These are phyloP conservation scores for Angophora floribunda DNA, from an alignment of 345 rosid genomes.

Conservation along the genomic window DNA sequence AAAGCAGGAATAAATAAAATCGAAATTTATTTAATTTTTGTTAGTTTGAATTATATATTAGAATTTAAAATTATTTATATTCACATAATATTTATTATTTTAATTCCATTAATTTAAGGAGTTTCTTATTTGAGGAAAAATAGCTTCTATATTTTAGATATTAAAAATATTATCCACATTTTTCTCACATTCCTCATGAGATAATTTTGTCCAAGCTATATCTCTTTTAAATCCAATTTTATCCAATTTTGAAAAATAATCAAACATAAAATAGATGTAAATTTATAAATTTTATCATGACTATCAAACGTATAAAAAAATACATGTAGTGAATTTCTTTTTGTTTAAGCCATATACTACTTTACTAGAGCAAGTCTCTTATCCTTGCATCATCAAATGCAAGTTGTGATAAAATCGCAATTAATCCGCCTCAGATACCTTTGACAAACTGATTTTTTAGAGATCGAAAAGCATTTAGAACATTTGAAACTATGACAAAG, in stretches of 20 bases:
- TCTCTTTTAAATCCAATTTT: neutral
- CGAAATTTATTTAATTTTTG: neutral
- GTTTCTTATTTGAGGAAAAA: neutral
- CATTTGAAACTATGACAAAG: neutral
- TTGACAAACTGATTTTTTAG: accelerated
- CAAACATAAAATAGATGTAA: neutral
- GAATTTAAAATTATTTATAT: no score
- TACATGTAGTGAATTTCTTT: neutral
- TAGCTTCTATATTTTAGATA: no score
- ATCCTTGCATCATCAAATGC: neutral
- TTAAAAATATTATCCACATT: no score
- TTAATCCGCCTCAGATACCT: neutral
- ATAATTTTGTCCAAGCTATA: accelerated
- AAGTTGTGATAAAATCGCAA: neutral
- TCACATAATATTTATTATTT: no score
- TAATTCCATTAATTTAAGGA: no score
- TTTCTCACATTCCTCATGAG: neutral
- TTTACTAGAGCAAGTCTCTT: neutral
- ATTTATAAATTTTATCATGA: no score
- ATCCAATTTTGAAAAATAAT: accelerated
- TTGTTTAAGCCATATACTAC: neutral
- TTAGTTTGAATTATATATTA: no score
- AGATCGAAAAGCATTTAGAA: neutral
- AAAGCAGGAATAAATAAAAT: no score
- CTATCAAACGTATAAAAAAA: neutral